Conservation (phyloP, 306 rosid genomes). For the Quercus dentata region DNA sequence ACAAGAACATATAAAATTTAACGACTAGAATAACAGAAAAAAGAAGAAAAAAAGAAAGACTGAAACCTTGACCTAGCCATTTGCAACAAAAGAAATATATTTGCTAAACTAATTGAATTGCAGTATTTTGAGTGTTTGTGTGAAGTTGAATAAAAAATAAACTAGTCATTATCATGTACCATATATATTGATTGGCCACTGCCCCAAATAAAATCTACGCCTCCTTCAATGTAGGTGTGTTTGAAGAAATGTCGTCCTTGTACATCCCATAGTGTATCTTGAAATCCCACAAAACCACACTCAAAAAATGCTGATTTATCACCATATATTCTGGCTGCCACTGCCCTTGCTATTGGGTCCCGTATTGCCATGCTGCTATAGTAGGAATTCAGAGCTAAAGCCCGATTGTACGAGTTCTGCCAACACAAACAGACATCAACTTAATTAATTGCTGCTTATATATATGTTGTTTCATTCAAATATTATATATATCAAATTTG, state of each 20-base stretch:
- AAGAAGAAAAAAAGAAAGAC: not conserved
- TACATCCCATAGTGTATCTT: conserved; percentile 50
- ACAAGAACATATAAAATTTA: no score
- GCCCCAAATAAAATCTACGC: conserved; percentile 47
- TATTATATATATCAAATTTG: not conserved
- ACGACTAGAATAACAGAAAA: no score
- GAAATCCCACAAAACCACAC: conserved; percentile 36
- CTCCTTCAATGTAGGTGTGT: conserved; percentile 35
- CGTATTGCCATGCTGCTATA: not conserved
- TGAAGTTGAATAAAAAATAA: not conserved
- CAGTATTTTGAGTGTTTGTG: not conserved
- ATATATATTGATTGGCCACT: conserved; percentile 33
- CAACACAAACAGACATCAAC: no score
- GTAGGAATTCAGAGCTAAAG: not conserved
- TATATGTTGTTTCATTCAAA: not conserved
- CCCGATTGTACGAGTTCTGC: conserved; percentile 22
- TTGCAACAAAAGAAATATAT: no score
- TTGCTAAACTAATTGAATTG: not conserved
- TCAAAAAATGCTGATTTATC: conserved; percentile 38
- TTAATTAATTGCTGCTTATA: no score
- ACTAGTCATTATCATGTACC: not conserved
- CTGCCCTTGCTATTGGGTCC: conserved; percentile 5
- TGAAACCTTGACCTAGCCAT: no score
- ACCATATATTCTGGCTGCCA: conserved; percentile 48
- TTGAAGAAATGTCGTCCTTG: conserved; percentile 43